Conservation (phyloP, 139 green algal genomes). For the Tetratostichococcus sp. region DNA sequence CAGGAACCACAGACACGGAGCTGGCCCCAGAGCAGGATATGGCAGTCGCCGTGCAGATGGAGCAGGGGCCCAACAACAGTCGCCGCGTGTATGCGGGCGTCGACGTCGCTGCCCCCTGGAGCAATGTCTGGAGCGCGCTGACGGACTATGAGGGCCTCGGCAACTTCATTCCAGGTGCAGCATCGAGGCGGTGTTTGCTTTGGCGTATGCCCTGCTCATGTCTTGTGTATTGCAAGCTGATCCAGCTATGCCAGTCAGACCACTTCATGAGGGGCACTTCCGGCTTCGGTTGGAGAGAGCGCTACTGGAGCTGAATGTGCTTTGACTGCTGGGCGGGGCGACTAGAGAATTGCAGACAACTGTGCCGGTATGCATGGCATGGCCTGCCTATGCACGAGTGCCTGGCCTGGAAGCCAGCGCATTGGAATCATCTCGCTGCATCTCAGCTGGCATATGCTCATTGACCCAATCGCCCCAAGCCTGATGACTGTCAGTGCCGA, state of each 20-base stretch:
- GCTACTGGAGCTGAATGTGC: too few relatives aligned
- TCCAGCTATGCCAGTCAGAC: too few relatives aligned
- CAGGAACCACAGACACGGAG: not conserved
- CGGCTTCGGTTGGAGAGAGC: too few relatives aligned
- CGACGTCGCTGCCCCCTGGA: conserved; percentile 43
- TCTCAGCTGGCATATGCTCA: not conserved
- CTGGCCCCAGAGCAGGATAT: not conserved
- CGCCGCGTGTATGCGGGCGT: conserved; percentile 54
- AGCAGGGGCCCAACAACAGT: conserved; percentile 46
- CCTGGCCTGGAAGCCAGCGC: too few relatives aligned
- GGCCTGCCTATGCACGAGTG: too few relatives aligned
- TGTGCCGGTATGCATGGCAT: too few relatives aligned
- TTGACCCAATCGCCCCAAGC: not conserved
- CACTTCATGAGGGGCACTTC: too few relatives aligned
- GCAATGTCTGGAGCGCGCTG: conserved; percentile 54
- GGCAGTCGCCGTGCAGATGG: conserved; percentile 27
- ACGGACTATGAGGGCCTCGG: conserved; percentile 70
- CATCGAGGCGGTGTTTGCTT: not conserved
- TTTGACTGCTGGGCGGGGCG: too few relatives aligned
- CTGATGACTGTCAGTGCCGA: too few relatives aligned
- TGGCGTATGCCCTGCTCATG: not conserved
- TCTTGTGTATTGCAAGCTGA: not conserved
- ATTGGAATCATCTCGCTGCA: too few relatives aligned
- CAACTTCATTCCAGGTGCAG: conserved; percentile 62
- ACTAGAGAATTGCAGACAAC: too few relatives aligned